These are phyloP conservation scores for Stentor coeruleus DNA, from an alignment of 73 alveolate genomes.

Conservation along the genomic window DNA sequence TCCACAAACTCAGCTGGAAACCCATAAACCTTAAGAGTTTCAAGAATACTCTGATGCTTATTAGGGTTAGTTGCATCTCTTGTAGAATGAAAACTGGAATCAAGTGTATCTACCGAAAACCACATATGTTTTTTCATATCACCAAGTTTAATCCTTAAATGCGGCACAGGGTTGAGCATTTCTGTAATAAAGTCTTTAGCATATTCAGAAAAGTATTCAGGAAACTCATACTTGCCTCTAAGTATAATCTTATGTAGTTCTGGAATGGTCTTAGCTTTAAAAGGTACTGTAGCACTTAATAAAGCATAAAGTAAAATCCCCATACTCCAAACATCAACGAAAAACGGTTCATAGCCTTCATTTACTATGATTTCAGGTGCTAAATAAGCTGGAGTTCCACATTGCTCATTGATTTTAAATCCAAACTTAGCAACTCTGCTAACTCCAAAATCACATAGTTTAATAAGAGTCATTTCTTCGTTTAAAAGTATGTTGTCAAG, in stretches of 20 bases:
- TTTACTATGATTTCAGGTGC: constrained; percentile 23
- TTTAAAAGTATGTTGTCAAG: constrained; percentile 78
- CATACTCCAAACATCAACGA: background rate
- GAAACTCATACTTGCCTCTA: constrained; percentile 60
- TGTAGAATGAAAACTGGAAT: too few species aligned
- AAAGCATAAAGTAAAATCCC: background rate
- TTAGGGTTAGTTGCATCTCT: too few species aligned
- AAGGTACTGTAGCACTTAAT: background rate
- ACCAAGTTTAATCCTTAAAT: constrained; percentile 61
- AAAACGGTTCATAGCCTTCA: constrained; percentile 22
- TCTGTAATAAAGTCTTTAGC: constrained; percentile 64
- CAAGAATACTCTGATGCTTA: too few species aligned
- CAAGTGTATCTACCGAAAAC: too few species aligned
- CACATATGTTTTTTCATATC: constrained; percentile 77
- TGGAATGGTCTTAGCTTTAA: constrained; percentile 70
- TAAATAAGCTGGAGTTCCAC: constrained; percentile 39
- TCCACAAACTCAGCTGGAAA: background rate
- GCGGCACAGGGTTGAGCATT: constrained; percentile 72
- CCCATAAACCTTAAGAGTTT: background rate
- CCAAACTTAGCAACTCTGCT: constrained; percentile 66
- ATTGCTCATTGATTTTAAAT: constrained; percentile 64
- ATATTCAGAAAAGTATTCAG: constrained; percentile 64
- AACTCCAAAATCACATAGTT: constrained; percentile 90
- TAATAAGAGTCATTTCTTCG: constrained; percentile 56
- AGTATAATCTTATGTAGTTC: constrained; percentile 66